Percentiles rank a stretch among this genome's conserved stretches.
Conservation (phyloP, 73 alveolate species). For the Tetrahymena malaccensis region DNA sequence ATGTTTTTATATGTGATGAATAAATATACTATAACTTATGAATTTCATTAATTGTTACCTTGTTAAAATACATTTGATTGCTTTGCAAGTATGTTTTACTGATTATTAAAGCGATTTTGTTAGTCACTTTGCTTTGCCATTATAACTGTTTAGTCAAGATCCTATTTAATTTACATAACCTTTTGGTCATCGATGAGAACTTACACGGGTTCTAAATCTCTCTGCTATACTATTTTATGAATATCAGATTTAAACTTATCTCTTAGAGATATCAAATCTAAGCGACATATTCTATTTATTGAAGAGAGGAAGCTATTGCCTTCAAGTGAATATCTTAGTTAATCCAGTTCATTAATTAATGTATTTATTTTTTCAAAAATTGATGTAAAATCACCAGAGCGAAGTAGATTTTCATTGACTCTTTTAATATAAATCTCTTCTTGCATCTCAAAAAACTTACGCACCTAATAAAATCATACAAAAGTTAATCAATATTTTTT, state of each 20-base stretch:
- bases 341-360: conserved; percentile 7
- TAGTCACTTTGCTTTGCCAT: neutral
- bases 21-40: too few relatives aligned
- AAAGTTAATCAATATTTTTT: neutral
- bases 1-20: too few relatives aligned
- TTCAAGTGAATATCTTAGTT: conserved; percentile 1
- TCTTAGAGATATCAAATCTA: conserved; percentile 18
- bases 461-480: neutral
- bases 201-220: conserved; percentile 29
- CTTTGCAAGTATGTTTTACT: neutral
- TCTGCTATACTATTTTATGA: conserved; percentile 1
- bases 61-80: neutral
- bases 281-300: conserved; percentile 22
- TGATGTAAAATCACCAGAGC: neutral
- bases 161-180: conserved; percentile 5
- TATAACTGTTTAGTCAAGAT: conserved; percentile 15
- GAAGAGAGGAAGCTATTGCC: neutral
- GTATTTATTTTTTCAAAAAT: conserved; percentile 5
- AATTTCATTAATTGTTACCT: neutral
- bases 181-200: conserved; percentile 33
- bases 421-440: neutral
- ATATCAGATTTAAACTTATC: conserved; percentile 35
- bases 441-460: conserved; percentile 8
- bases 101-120: neutral
- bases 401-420: conserved; percentile 23